phyloP scores from a whole-genome alignment of 805 yeast genomes.

The Kuraishia molischiana region DNA sequence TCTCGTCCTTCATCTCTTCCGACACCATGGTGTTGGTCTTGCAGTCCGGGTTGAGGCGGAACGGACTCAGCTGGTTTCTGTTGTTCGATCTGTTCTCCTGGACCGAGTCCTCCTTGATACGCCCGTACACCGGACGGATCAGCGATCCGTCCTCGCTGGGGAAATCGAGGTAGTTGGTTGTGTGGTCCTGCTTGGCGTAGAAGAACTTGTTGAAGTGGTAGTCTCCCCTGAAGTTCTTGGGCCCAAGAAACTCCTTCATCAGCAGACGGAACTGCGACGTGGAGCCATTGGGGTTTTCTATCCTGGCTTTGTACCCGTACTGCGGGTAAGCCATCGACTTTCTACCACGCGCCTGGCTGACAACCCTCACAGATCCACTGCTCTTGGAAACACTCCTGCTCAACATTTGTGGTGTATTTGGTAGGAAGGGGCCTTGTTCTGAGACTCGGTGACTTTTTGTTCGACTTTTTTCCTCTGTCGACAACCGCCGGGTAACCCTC shows the following conservation, averaged over 20 bases:
- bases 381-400: no score
- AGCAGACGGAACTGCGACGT: slow-evolving; percentile 50
- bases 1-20: slow-evolving; percentile 45
- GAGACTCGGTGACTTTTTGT: no score
- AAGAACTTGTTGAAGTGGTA: slow-evolving; percentile 69
- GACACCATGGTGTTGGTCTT: slow-evolving; percentile 56
- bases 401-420: no score
- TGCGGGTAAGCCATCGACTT: slow-evolving; percentile 45
- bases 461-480: not conserved
- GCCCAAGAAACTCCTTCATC: slow-evolving; percentile 72
- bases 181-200: slow-evolving; percentile 54
- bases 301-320: slow-evolving; percentile 34
- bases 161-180: slow-evolving; percentile 64
- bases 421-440: no score
- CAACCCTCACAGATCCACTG: not conserved
- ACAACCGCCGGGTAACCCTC: not conserved
- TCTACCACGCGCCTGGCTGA: slow-evolving; percentile 36
- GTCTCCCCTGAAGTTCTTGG: slow-evolving; percentile 75
- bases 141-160: slow-evolving; percentile 33
- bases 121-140: slow-evolving; percentile 4
- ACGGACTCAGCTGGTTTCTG: slow-evolving; percentile 44
- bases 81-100: slow-evolving; percentile 7
- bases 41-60: slow-evolving; percentile 67
- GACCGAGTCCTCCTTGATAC: slow-evolving; percentile 6
- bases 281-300: slow-evolving; percentile 26